Base-by-base conservation (phyloP, 2,329 filamentous ascomycete genomes). In the Cercospora canescens region DNA sequence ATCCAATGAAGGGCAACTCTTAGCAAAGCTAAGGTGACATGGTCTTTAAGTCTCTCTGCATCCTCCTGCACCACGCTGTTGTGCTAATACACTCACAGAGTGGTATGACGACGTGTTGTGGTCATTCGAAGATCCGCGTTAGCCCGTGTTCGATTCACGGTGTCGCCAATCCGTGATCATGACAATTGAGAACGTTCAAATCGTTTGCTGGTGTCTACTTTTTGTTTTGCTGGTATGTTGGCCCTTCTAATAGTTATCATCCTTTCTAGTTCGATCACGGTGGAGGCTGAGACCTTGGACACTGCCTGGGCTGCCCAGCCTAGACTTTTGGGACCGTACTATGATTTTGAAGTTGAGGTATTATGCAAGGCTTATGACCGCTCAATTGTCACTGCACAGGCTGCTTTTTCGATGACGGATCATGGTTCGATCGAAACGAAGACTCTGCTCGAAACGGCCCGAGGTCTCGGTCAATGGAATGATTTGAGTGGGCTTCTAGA, bases 111-210 rank as follows among this genome's bases (percentile, higher is more conserved):
- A 61, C 59, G 59, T 61, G 59, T 61, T 61, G 45, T 61, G 59
- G 59, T 61, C 45, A 32, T 1, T 28, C 26, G 28, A 34, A 62
- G 26, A 56, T 5, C 60, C 60, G 60, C 60, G 60, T 62, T 62
- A 62, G 60, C 60, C 60, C 60, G 60, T 62, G 60, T 62, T 62
- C 60, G 60, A 62, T 62, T 62, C 60, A 62, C 60, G 60, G 60
- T 56, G 45, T 26, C 60, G 60, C 50, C 60, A 62, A 56, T 28
- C 12, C 14, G 45, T 50, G 45, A 50, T 28, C 45, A n/a, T 30
- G 28, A 50, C 45, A 24, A 50, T 9, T 50, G 5, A 16, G 45
- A 26, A 50, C 45, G 45, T 50, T 50, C 45, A 30, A 50, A 16
- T 4, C 45, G 45, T 50, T 50, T 24, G n/a, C 9, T 2, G 24